Evolutionary conservation across 2,329 filamentous ascomycete genomes (phyloP).

Genomic region (Fusarium subglutinans): DNA sequence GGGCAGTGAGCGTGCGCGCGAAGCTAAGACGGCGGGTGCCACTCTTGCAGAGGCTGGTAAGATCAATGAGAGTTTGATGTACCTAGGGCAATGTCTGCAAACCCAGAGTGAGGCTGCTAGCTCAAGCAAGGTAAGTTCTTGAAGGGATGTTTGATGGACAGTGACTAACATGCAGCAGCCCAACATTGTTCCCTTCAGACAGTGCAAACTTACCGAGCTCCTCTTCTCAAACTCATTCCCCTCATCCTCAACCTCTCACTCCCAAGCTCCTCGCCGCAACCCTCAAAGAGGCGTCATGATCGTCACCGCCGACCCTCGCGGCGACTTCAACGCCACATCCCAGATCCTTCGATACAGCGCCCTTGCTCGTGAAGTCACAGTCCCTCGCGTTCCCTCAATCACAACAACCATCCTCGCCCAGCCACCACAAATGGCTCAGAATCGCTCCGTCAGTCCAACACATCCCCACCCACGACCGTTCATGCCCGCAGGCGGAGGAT

Average conservation of each 20-base stretch:
- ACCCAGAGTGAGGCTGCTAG: constrained; percentile 86
- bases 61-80: constrained; percentile 99
- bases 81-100: constrained; percentile 94
- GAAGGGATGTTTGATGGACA: not conserved
- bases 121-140: constrained; percentile 71
- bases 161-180: constrained; percentile 58
- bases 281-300: constrained; percentile 95
- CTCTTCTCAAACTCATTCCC: constrained; percentile 90
- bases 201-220: constrained; percentile 86
- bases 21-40: constrained; percentile 92
- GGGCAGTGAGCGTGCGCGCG: constrained; percentile 90
- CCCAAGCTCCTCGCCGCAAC: constrained; percentile 60
- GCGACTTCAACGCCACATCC: constrained; percentile 96
- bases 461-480: constrained; percentile 53
- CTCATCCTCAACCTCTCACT: constrained; percentile 58
- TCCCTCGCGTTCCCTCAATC: constrained; percentile 86
- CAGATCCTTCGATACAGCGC: constrained; percentile 96
- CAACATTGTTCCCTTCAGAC: constrained; percentile 79
- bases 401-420: constrained; percentile 72
- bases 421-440: constrained; percentile 38
- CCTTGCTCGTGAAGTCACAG: constrained; percentile 89
- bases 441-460: constrained; percentile 43
- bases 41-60: constrained; percentile 96
- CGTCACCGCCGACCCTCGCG: constrained; percentile 90
- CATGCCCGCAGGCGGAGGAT: constrained; percentile 50